A percentile compares a stretch with the other conserved stretches of the same genome.
Evolutionary conservation across 495 filamentous ascomycete genomes (phyloP).

Genomic region (Platismatia glauca): DNA sequence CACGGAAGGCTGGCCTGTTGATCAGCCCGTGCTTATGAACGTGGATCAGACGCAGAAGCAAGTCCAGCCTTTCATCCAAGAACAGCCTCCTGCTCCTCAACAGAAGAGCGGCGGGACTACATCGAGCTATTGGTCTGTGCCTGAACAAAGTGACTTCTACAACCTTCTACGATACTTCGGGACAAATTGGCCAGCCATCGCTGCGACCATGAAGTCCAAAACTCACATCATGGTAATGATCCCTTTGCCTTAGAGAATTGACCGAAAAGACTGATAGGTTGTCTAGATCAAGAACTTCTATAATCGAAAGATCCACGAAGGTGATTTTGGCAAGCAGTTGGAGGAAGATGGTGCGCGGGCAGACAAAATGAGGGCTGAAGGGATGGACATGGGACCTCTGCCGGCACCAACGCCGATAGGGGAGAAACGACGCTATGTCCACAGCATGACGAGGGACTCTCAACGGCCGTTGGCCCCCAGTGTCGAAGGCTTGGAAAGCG

Average conservation of each 20-base stretch:
- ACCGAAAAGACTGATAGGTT: conserved; percentile 9
- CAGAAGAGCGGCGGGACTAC: conserved; percentile 33
- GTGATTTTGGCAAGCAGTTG: conserved; percentile 51
- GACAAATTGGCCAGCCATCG: conserved; percentile 79
- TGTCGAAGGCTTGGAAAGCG: conserved; percentile 43
- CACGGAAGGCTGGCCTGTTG: conserved; percentile 14
- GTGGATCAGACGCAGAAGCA: conserved; percentile 17
- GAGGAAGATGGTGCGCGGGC: conserved; percentile 59
- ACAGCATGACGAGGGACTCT: conserved; percentile 46
- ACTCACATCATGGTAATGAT: conserved; percentile 94
- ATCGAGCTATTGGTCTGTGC: conserved; percentile 97
- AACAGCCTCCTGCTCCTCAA: conserved; percentile 26
- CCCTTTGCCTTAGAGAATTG: too few relatives aligned
- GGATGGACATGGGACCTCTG: conserved; percentile 61
- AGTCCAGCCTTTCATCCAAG: conserved; percentile 29
- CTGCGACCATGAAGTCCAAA: conserved; percentile 80
- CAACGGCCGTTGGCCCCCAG: conserved; percentile 54
- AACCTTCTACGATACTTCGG: conserved; percentile 72
- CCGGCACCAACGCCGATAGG: conserved; percentile 48
- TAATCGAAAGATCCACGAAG: conserved; percentile 62
- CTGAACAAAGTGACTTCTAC: conserved; percentile 77
- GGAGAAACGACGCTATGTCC: conserved; percentile 50
- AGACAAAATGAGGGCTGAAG: conserved; percentile 57
- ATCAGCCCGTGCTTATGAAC: conserved; percentile 34
- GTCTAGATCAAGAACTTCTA: conserved; percentile 87